Evolutionary conservation across 2,329 filamentous ascomycete species (phyloP).

Genomic region (Trichophyton mentagrophytes): DNA sequence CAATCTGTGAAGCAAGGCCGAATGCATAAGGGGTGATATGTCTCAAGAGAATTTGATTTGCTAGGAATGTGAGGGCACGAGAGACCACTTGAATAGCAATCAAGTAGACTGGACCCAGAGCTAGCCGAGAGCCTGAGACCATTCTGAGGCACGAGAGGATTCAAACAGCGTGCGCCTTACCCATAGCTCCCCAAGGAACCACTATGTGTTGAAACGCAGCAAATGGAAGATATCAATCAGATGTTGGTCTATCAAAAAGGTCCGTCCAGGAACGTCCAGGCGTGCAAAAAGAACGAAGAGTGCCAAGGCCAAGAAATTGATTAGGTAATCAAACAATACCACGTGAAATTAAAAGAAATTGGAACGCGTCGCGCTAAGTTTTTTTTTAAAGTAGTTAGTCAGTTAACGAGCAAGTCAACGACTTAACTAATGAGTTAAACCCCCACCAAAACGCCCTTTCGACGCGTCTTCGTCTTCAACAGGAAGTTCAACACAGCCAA

Average conservation of each 20-base stretch:
- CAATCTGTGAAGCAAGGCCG: slow-evolving; percentile 76
- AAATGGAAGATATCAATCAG: too few relatives aligned
- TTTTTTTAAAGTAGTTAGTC: not conserved
- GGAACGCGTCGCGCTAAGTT: not conserved
- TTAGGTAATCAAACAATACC: not conserved
- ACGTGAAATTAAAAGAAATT: not conserved
- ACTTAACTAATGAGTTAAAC: not conserved
- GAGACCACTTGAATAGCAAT: slow-evolving; percentile 79
- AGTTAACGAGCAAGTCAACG: too few relatives aligned
- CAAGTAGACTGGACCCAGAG: slow-evolving; percentile 68
- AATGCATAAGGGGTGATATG: slow-evolving; percentile 75
- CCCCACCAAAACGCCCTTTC: not conserved
- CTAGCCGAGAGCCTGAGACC: slow-evolving; percentile 16
- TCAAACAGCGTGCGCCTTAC: not conserved
- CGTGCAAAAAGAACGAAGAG: too few relatives aligned
- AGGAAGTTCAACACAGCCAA: not conserved
- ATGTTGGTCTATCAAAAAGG: too few relatives aligned
- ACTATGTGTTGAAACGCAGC: not conserved
- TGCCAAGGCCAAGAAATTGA: not conserved
- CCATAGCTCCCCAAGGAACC: not conserved
- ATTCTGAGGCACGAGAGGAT: not conserved
- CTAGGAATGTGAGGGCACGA: slow-evolving; percentile 75
- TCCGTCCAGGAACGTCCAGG: too few relatives aligned
- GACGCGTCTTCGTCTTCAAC: not conserved
- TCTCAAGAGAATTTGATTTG: slow-evolving; percentile 83